phyloP scores from a whole-genome alignment of 495 filamentous ascomycete species.

The Chaetomium tenue region DNA sequence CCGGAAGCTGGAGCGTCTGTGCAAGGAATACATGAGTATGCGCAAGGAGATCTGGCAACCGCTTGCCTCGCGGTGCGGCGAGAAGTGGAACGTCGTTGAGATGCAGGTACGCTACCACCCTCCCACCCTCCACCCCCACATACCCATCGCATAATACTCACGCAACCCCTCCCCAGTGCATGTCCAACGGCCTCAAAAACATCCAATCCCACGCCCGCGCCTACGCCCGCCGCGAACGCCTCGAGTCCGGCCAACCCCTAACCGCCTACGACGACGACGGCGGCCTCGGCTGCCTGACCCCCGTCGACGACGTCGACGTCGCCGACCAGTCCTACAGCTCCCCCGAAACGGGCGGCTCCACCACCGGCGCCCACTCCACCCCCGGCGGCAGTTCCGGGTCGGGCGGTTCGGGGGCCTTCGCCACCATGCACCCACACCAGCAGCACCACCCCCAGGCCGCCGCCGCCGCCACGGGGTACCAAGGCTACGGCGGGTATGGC shows the following conservation, averaged over 20 bases:
- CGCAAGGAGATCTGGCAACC: constrained; percentile 70
- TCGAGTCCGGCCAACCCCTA: constrained; percentile 43
- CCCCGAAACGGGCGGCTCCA: constrained; percentile 40
- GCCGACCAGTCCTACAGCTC: constrained; percentile 47
- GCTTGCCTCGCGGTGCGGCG: constrained; percentile 59
- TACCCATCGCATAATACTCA: constrained; percentile 6
- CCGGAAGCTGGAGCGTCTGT: constrained; percentile 61
- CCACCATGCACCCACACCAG: constrained; percentile 16
- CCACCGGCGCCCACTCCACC: constrained; percentile 37
- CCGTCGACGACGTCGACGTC: constrained; percentile 46
- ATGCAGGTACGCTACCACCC: constrained; percentile 55
- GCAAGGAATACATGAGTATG: constrained; percentile 65
- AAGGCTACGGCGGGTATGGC: constrained; percentile 22
- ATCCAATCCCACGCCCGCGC: constrained; percentile 54
- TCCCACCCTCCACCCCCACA: neutral
- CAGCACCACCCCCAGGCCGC: constrained; percentile 29
- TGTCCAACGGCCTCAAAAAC: constrained; percentile 59
- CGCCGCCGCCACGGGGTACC: neutral
- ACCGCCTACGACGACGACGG: constrained; percentile 52
- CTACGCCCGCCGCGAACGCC: constrained; percentile 51
- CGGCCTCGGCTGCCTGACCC: constrained; percentile 49
- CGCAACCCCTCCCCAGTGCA: constrained; percentile 43
- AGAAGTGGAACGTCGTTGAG: constrained; percentile 71
- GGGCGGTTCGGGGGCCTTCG: constrained; percentile 29
- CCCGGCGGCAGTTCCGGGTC: constrained; percentile 33